Evolutionary conservation across 768 basidiomycete species (phyloP), one percentile per base, ranked within the genome.

Genomic region (Roridomyces roridus): DNA sequence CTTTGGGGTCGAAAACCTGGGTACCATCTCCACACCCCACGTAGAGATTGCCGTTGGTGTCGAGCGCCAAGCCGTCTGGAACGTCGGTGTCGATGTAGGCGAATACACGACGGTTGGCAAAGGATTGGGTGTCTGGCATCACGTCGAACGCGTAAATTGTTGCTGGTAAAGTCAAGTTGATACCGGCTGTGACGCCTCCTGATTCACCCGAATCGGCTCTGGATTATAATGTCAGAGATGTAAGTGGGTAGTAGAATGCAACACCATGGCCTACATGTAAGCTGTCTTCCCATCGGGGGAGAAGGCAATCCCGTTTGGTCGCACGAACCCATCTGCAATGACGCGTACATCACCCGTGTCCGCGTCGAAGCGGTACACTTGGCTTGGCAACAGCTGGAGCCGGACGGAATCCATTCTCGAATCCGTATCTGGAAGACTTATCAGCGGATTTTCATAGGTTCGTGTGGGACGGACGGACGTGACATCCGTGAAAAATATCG

Each of bases 11-110:
- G 72, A 60, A 10, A 71, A 70, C 60, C 43, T 57, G 11, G 6
- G 55, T 53, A 14, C 60, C 60, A 31, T 61, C 60, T 6, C 78
- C 83, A 42, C 75, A 77, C 3, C 81, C 80, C 0, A 77, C 68
- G 57, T 77, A 85, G 6, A 85, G 70, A 60, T 85, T 85, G 1
- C 81, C 82, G 0, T 72, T 63, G 3, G 69, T 74, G 58, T 85
- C 85, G 0, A 82, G 68, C 58, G 83, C 77, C 39, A 84, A 67
- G 23, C 85, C 84, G 49, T 84, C 83, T 0, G 83, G 77, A n/a
- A 79, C 69, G 1, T 82, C 83, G 21, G 79, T 69, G 61, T 84
- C 84, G 5, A 68, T 63, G 63, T 77, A 84, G 0, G 83, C 81
- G 51, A 85, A 81, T 12, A 85, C 77, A 3, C 82, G 77, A 15